Conservation (phyloP, 1,139 yeast genomes). For the Yamadazyma diddensiae region DNA sequence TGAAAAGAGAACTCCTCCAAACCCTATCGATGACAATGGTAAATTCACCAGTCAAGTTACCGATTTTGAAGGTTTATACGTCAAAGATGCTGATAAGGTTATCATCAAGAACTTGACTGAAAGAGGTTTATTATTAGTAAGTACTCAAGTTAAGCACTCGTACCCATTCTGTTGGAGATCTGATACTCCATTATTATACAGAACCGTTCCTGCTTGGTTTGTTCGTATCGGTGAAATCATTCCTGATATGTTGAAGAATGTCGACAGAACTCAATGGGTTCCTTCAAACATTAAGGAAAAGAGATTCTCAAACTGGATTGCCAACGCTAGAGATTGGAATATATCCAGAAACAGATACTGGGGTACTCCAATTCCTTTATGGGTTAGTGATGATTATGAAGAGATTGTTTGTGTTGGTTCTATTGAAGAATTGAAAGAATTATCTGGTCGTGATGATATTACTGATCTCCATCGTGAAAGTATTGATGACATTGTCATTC, state of each 20-base stretch:
- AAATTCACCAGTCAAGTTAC: slow-evolving; percentile 70
- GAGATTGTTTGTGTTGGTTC: slow-evolving; percentile 95
- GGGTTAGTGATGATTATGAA: slow-evolving; percentile 93
- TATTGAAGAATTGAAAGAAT: slow-evolving; percentile 75
- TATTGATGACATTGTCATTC: slow-evolving; percentile 89
- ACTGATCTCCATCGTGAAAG: slow-evolving; percentile 92
- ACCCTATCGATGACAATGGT: slow-evolving; percentile 93
- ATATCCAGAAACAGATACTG: slow-evolving; percentile 97
- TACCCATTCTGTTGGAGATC: slow-evolving; percentile 99
- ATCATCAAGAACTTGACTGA: slow-evolving; percentile 84
- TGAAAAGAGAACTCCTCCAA: slow-evolving; percentile 75
- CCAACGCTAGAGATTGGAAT: slow-evolving; percentile 99
- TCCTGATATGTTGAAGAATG: slow-evolving; percentile 86
- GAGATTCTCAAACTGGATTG: slow-evolving; percentile 96
- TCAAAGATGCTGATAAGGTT: slow-evolving; percentile 91
- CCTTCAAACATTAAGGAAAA: slow-evolving; percentile 88
- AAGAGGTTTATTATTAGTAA: slow-evolving; percentile 69
- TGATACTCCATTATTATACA: slow-evolving; percentile 93
- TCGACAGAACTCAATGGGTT: slow-evolving; percentile 90
- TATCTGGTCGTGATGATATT: slow-evolving; percentile 77
- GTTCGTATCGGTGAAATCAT: slow-evolving; percentile 83
- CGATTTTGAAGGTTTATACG: slow-evolving; percentile 79
- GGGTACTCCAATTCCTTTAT: slow-evolving; percentile 99
- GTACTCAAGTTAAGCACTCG: slow-evolving; percentile 86
- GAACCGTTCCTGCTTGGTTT: slow-evolving; percentile 99